Evolutionary conservation across 768 basidiomycete species (phyloP).

Genomic region (Trametes sanguinea): DNA sequence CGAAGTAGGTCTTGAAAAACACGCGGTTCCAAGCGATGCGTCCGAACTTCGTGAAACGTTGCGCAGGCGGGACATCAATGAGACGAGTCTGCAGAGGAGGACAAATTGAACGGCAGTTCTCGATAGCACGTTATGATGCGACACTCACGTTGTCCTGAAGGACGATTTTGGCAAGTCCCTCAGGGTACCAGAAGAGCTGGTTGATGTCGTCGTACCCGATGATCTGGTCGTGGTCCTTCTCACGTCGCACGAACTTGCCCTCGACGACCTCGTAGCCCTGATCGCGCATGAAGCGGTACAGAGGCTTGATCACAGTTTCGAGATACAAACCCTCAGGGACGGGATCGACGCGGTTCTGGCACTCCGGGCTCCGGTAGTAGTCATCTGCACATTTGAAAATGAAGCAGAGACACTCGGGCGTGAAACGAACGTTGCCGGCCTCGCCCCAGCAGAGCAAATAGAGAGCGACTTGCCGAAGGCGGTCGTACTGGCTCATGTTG

Average conservation of each 20-base stretch:
- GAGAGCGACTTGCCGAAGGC: slow-evolving; percentile 93
- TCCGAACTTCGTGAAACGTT: slow-evolving; percentile 91
- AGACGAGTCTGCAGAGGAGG: slow-evolving; percentile 68
- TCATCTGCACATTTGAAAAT: slow-evolving; percentile 99
- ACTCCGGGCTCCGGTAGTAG: slow-evolving; percentile 97
- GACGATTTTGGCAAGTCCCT: slow-evolving; percentile 92
- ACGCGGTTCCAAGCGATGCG: slow-evolving; percentile 92
- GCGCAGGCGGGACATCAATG: slow-evolving; percentile 86
- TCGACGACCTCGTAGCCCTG: slow-evolving; percentile 96
- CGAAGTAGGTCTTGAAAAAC: slow-evolving; percentile 99
- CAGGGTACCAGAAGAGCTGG: slow-evolving; percentile 99
- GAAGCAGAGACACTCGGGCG: slow-evolving; percentile 96
- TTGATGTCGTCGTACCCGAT: slow-evolving; percentile 99
- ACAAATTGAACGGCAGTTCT: slow-evolving; percentile 3
- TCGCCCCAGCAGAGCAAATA: slow-evolving; percentile 99
- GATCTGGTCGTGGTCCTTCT: slow-evolving; percentile 92
- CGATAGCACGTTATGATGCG: neutral
- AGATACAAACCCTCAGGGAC: slow-evolving; percentile 95
- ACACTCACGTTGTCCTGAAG: slow-evolving; percentile 77
- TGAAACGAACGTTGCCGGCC: slow-evolving; percentile 95
- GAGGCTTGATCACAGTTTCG: slow-evolving; percentile 86
- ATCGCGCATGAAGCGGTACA: slow-evolving; percentile 95
- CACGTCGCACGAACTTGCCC: slow-evolving; percentile 90
- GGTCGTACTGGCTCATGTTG: slow-evolving; percentile 98
- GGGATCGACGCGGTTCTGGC: slow-evolving; percentile 90